A percentile compares a stretch with the other conserved stretches of the same genome.
Conservation (phyloP, 2,329 filamentous ascomycete species). For the Davidsoniella virescens region DNA sequence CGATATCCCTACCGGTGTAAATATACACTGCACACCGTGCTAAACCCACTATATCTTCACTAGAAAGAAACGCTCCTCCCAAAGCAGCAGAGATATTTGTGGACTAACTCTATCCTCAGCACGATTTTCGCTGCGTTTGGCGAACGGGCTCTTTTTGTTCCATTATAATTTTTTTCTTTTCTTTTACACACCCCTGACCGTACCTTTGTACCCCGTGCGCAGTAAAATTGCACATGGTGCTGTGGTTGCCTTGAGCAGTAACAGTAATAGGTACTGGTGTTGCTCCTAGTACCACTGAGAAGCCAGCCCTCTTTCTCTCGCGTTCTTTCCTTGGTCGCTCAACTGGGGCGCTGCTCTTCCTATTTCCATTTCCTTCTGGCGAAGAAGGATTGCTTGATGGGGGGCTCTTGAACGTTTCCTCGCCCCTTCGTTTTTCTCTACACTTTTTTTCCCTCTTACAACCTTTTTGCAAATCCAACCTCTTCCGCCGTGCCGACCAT, state of each 20-base stretch:
- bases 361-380: slow-evolving; percentile 7
- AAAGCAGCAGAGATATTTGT: too few relatives aligned
- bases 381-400: not conserved
- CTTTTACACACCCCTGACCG: not conserved
- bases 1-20: too few relatives aligned
- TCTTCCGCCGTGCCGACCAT: slow-evolving; percentile 7
- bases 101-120: too few relatives aligned
- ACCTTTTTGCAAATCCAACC: slow-evolving; percentile 5
- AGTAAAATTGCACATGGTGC: slow-evolving; percentile 7
- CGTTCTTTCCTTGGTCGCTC: not conserved
- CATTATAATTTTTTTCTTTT: too few relatives aligned
- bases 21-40: too few relatives aligned
- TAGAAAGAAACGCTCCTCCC: too few relatives aligned
- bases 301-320: slow-evolving; percentile 3
- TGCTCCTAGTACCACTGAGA: not conserved
- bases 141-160: too few relatives aligned
- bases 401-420: slow-evolving; percentile 13
- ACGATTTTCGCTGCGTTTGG: too few relatives aligned
- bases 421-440: slow-evolving; percentile 13
- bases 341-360: not conserved
- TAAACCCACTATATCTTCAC: too few relatives aligned
- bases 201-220: not conserved
- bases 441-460: slow-evolving; percentile 12
- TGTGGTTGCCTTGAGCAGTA: not conserved
- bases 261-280: too few relatives aligned